phyloP scores from a whole-genome alignment of 306 rosid species.

The Corylus americana region DNA sequence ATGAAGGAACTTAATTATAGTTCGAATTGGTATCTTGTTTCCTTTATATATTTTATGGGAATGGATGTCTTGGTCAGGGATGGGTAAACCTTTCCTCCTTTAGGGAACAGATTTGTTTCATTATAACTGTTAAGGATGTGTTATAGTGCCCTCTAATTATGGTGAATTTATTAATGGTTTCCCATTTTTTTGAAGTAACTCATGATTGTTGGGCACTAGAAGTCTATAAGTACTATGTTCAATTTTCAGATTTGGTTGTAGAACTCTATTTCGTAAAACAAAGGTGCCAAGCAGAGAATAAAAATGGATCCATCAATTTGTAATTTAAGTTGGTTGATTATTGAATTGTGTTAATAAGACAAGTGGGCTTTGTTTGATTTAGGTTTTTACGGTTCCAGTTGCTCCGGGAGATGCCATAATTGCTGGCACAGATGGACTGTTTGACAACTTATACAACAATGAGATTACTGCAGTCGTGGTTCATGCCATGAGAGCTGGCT shows the following conservation, averaged over 20 bases:
- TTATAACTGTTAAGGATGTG: background rate
- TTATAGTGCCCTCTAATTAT: background rate
- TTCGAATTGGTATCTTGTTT: background rate
- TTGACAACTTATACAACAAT: conserved; percentile 85
- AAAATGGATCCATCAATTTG: background rate
- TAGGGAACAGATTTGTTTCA: background rate
- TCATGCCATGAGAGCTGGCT: conserved; percentile 77
- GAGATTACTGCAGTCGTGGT: conserved; percentile 95
- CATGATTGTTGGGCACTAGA: background rate
- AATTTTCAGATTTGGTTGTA: background rate
- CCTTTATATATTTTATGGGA: background rate
- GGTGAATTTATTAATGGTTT: background rate
- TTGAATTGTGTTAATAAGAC: background rate
- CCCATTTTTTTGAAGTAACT: background rate
- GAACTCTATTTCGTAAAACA: background rate
- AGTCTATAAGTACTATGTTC: background rate
- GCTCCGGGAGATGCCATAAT: conserved; percentile 81
- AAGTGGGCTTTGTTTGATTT: conserved; percentile 32
- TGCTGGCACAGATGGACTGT: conserved; percentile 94
- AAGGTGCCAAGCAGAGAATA: background rate
- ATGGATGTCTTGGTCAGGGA: background rate
- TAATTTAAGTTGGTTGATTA: background rate
- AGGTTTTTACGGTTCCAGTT: conserved; percentile 87
- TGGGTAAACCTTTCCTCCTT: background rate
- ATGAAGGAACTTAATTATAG: background rate